Evolutionary conservation across 305 asterid species (phyloP), one percentile per base, ranked within the genome.

Genomic region (Rubia balearica): DNA sequence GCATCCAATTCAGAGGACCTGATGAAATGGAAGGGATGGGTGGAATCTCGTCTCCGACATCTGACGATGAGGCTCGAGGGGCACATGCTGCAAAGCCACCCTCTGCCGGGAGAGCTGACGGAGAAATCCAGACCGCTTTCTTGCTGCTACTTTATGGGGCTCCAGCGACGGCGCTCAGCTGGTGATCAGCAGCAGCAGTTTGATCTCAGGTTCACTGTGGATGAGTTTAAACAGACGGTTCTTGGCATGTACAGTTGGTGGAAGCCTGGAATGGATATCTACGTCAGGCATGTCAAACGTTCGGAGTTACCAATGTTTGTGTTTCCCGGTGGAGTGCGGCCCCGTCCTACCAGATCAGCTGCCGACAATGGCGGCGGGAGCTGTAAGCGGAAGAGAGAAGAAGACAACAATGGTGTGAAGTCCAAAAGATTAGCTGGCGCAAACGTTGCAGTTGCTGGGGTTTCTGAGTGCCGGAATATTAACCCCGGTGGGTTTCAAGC

Each of bases 11-110:
- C 41, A 7, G 76, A 60, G 60, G 78, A 78, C 43, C 36, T 74
- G 55, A 75, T 66, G 64, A 67, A 71, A 8, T 78, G 81, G 81
- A 78, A 71, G 51, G 76, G 78, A 7, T 74, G 78, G 81, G 76
- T 78, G 51, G 73, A 74, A 70, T 74, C 81, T 27, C 78, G 78
- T 36, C 40, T 78, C 22, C 75, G 78, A 22, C 73, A 70, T 16
- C 76, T 78, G 73, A 57, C 78, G 38, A 43, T 60, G 11, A 74
- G 75, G 17, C 59, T 14, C 41, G 46, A 71, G 8, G 57, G 8
- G 19, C 8, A 4, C 53, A 74, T 51, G 75, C 76, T 78, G 17
- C 78, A 74, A 62, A 74, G 81, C 76, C 81, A 78, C 42, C 81
- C 81, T 14, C 77, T 67, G 67, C 76, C 78, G 0, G 30, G 72